Evolutionary conservation across 805 yeast species (phyloP).

Genomic region (Kodamaea nitidulidarum): DNA sequence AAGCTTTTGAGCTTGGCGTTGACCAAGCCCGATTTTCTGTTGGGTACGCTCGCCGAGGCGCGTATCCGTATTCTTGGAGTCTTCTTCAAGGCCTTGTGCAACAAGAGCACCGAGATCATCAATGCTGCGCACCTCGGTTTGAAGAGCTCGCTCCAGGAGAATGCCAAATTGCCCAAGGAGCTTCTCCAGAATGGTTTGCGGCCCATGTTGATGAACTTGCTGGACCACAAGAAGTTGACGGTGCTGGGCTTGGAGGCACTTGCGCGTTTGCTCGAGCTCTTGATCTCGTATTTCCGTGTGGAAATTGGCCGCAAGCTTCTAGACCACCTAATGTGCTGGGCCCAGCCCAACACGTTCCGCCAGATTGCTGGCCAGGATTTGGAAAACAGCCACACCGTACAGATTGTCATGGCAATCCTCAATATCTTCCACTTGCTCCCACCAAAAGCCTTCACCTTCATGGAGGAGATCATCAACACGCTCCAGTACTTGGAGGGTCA

Average conservation of each 20-base stretch:
- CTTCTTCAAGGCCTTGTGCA: slow-evolving; percentile 87
- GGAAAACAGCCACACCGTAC: slow-evolving; percentile 74
- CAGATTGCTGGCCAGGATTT: slow-evolving; percentile 77
- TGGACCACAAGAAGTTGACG: slow-evolving; percentile 88
- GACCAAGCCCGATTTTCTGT: slow-evolving; percentile 76
- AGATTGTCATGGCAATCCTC: slow-evolving; percentile 83
- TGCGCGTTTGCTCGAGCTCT: slow-evolving; percentile 76
- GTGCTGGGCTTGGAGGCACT: slow-evolving; percentile 89
- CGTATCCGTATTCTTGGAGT: slow-evolving; percentile 86
- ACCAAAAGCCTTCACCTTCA: slow-evolving; percentile 83
- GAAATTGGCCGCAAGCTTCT: slow-evolving; percentile 91
- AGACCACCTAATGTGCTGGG: slow-evolving; percentile 95
- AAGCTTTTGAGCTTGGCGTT: slow-evolving; percentile 76
- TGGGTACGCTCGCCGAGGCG: slow-evolving; percentile 70
- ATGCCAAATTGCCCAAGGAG: slow-evolving; percentile 88
- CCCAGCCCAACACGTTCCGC: slow-evolving; percentile 74
- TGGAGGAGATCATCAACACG: slow-evolving; percentile 79
- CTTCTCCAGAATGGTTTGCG: slow-evolving; percentile 89
- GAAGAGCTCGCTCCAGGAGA: slow-evolving; percentile 76
- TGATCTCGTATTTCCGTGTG: slow-evolving; percentile 91
- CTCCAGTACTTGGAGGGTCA: slow-evolving; percentile 76
- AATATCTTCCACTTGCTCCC: slow-evolving; percentile 91
- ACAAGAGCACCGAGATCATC: slow-evolving; percentile 79
- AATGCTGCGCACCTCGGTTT: slow-evolving; percentile 92
- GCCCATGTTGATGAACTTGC: slow-evolving; percentile 91